Conservation (phyloP, 208 protist species). For the Trypanosoma lewisi region DNA sequence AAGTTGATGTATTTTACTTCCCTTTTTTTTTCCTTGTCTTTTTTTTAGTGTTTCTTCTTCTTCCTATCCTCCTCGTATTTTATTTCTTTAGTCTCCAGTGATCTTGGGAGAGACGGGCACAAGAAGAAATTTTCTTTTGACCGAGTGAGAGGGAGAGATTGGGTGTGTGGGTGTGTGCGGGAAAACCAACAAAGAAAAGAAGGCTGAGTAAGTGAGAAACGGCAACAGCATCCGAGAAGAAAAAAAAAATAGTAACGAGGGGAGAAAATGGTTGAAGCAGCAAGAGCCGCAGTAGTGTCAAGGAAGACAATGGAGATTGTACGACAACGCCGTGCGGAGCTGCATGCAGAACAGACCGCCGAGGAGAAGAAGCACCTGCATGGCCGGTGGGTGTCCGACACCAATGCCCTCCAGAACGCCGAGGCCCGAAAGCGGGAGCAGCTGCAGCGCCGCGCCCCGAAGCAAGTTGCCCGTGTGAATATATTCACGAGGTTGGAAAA, state of each 20-base stretch:
- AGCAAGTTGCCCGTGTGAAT: constrained; percentile 60
- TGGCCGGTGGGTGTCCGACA: constrained; percentile 82
- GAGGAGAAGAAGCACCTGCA: constrained; percentile 67
- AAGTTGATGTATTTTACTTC: neutral
- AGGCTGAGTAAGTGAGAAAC: no score
- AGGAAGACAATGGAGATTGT: constrained; percentile 64
- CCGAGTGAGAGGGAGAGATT: no score
- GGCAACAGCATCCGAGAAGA: no score
- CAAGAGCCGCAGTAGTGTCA: constrained; percentile 29
- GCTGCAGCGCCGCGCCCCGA: constrained; percentile 59
- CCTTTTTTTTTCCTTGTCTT: neutral
- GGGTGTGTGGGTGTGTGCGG: no score
- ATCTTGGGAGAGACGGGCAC: neutral
- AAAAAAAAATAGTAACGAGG: neutral
- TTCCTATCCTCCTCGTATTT: neutral
- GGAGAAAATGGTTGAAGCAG: constrained; percentile 18
- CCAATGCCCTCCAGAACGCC: constrained; percentile 53
- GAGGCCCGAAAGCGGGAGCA: constrained; percentile 50
- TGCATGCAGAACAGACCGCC: constrained; percentile 27
- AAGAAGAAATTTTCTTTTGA: neutral
- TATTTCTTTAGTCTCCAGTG: neutral
- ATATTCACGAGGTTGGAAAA: constrained; percentile 67
- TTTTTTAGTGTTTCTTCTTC: neutral
- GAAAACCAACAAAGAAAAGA: no score
- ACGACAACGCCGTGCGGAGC: constrained; percentile 43